Percentiles rank a stretch among this genome's conserved stretches.
Evolutionary conservation across 1,284 basidiomycete species (phyloP).

Genomic region (Sporisorium reilianum): DNA sequence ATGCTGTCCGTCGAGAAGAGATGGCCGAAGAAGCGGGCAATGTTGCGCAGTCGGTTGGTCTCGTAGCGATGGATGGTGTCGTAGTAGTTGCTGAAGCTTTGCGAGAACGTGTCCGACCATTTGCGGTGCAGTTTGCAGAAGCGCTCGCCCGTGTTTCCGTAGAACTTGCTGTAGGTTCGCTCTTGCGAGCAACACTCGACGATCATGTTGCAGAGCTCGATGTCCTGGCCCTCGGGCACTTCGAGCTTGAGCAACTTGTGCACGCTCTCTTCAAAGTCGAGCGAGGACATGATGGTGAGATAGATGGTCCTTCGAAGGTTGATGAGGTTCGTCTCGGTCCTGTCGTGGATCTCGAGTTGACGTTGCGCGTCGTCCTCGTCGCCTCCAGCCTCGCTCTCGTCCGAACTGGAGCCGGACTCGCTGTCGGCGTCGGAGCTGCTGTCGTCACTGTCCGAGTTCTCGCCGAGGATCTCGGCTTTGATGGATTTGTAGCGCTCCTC

Average conservation of each 20-base stretch:
- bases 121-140: slow-evolving; percentile 94
- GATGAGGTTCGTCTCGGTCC: slow-evolving; percentile 93
- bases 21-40: slow-evolving; percentile 95
- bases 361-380: slow-evolving; percentile 71
- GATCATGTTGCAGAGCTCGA: slow-evolving; percentile 97
- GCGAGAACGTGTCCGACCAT: slow-evolving; percentile 90
- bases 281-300: slow-evolving; percentile 87
- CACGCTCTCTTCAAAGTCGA: slow-evolving; percentile 93
- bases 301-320: slow-evolving; percentile 95
- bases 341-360: slow-evolving; percentile 84
- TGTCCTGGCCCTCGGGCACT: slow-evolving; percentile 90
- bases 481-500: slow-evolving; percentile 94
- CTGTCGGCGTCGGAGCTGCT: slow-evolving; percentile 40
- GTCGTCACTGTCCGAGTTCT: slow-evolving; percentile 54
- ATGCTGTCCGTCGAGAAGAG: slow-evolving; percentile 80
- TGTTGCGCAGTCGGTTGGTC: slow-evolving; percentile 96
- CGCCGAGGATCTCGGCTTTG: slow-evolving; percentile 91
- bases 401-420: slow-evolving; percentile 67
- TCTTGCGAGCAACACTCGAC: slow-evolving; percentile 99
- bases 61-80: slow-evolving; percentile 98
- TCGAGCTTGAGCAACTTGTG: slow-evolving; percentile 97
- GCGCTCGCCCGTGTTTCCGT: slow-evolving; percentile 93
- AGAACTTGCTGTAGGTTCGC: slow-evolving; percentile 94
- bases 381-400: slow-evolving; percentile 75
- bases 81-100: slow-evolving; percentile 91